phyloP scores from a whole-genome alignment of 306 rosid genomes.

The Acacia acuminata region DNA sequence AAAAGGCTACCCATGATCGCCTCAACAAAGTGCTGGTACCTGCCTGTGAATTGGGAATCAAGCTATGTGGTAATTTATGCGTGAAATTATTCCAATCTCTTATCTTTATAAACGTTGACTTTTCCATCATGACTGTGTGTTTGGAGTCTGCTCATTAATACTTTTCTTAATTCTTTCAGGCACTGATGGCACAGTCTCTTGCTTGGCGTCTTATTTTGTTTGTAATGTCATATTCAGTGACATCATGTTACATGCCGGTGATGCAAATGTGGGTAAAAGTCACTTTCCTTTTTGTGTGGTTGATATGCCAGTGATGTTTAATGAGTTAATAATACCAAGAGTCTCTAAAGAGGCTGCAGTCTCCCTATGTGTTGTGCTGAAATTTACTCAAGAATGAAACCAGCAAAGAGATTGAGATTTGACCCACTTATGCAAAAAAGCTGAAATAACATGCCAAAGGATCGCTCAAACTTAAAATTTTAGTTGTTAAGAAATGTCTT shows the following conservation, averaged over 20 bases:
- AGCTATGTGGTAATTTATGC: slow-evolving; percentile 71
- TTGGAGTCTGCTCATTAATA: slow-evolving; percentile 26
- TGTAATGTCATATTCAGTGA: slow-evolving; percentile 80
- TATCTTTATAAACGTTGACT: slow-evolving; percentile 10
- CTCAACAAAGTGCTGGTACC: slow-evolving; percentile 75
- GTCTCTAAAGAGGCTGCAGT: slow-evolving; percentile 10
- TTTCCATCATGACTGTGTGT: background rate
- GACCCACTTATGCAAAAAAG: background rate
- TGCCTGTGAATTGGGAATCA: slow-evolving; percentile 80
- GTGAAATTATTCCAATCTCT: slow-evolving; percentile 21
- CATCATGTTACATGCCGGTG: slow-evolving; percentile 74
- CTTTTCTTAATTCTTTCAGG: slow-evolving; percentile 56
- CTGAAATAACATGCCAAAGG: slow-evolving; percentile 12
- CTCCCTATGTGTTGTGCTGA: background rate
- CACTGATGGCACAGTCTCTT: slow-evolving; percentile 80
- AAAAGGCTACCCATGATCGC: slow-evolving; percentile 57
- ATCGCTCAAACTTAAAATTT: slow-evolving; percentile 2
- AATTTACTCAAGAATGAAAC: background rate
- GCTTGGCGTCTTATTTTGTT: slow-evolving; percentile 75
- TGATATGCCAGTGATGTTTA: slow-evolving; percentile 20
- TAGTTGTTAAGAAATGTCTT: background rate
- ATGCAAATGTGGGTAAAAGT: slow-evolving; percentile 64
- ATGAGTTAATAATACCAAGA: slow-evolving; percentile 4
- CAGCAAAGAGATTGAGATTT: background rate
- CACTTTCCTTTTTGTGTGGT: slow-evolving; percentile 28